These are phyloP conservation scores for Phytophthora aleatoria DNA, from an alignment of 352 stramenopile genomes.

Conservation along the genomic window DNA sequence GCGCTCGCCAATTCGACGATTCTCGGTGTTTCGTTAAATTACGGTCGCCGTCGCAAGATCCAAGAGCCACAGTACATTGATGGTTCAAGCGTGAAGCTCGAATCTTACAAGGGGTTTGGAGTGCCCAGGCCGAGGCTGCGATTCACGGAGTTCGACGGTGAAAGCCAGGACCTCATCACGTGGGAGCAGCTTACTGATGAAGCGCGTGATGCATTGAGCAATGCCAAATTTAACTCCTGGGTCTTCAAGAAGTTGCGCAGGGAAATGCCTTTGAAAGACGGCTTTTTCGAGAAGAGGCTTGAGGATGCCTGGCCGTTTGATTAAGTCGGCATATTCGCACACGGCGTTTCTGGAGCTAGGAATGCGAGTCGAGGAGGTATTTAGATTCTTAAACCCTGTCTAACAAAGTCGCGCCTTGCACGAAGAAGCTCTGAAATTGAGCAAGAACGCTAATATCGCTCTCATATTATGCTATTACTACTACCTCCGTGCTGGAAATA, in stretches of 20 bases:
- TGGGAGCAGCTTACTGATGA: slow-evolving; percentile 17
- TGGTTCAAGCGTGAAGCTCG: slow-evolving; percentile 27
- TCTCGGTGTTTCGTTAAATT: slow-evolving; percentile 22
- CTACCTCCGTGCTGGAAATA: too few relatives aligned
- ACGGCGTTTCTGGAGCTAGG: too few relatives aligned
- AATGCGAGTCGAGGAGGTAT: too few relatives aligned
- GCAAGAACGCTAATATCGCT: too few relatives aligned
- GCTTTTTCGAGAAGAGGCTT: slow-evolving; percentile 25
- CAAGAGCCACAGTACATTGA: slow-evolving; percentile 18
- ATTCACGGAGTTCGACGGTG: slow-evolving; percentile 17
- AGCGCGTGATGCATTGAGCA: slow-evolving; percentile 19
- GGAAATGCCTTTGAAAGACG: slow-evolving; percentile 30
- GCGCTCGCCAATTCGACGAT: slow-evolving; percentile 18
- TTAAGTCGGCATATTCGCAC: neutral
- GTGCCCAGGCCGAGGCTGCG: slow-evolving; percentile 11
- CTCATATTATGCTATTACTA: too few relatives aligned
- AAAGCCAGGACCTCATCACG: slow-evolving; percentile 22
- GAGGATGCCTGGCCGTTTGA: slow-evolving; percentile 23
- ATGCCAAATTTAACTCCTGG: slow-evolving; percentile 14
- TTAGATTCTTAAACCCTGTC: too few relatives aligned
- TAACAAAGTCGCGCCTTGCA: too few relatives aligned
- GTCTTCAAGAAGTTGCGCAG: slow-evolving; percentile 1
- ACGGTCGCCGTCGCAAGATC: slow-evolving; percentile 3
- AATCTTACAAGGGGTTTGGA: slow-evolving; percentile 3
- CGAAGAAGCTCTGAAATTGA: too few relatives aligned